Conservation (phyloP, 2,329 filamentous ascomycete species). For the Zasmidium citrigriseum region DNA sequence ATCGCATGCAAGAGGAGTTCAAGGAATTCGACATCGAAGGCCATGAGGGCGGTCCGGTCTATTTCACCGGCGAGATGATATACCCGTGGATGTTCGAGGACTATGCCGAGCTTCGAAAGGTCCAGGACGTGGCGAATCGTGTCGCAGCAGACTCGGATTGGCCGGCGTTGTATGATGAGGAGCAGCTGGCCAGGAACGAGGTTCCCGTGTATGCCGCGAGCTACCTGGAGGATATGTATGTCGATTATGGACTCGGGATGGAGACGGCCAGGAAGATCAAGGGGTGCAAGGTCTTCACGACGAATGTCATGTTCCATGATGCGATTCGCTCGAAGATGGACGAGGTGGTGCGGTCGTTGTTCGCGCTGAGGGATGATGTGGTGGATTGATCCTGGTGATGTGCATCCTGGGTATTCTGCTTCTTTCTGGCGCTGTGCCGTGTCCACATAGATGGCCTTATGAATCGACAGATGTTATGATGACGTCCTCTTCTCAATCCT, state of each 20-base stretch:
- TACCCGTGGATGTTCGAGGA: slow-evolving; percentile 83
- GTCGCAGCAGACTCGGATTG: slow-evolving; percentile 70
- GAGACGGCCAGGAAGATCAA: slow-evolving; percentile 75
- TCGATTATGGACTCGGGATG: slow-evolving; percentile 72
- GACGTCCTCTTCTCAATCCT: not conserved
- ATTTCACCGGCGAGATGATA: slow-evolving; percentile 92
- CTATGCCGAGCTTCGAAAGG: slow-evolving; percentile 70
- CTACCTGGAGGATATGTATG: slow-evolving; percentile 90
- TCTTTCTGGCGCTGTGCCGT: too few relatives aligned
- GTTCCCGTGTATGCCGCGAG: slow-evolving; percentile 85
- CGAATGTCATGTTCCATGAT: slow-evolving; percentile 85
- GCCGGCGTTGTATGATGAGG: slow-evolving; percentile 74
- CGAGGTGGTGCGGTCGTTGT: slow-evolving; percentile 75
- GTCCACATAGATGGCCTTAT: not conserved
- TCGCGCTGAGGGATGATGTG: slow-evolving; percentile 71
- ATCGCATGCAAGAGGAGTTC: slow-evolving; percentile 59
- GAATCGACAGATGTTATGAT: not conserved
- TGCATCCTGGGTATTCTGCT: not conserved
- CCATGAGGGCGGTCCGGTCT: slow-evolving; percentile 56
- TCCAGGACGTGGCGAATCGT: slow-evolving; percentile 69
- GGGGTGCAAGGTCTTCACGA: slow-evolving; percentile 78
- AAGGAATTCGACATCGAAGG: slow-evolving; percentile 50
- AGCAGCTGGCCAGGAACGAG: slow-evolving; percentile 71
- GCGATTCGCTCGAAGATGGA: slow-evolving; percentile 72
- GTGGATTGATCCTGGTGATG: slow-evolving; percentile 47